These are phyloP conservation scores for Macroventuria anomochaeta DNA, from an alignment of 2,329 filamentous ascomycete species.

Conservation along the genomic window DNA sequence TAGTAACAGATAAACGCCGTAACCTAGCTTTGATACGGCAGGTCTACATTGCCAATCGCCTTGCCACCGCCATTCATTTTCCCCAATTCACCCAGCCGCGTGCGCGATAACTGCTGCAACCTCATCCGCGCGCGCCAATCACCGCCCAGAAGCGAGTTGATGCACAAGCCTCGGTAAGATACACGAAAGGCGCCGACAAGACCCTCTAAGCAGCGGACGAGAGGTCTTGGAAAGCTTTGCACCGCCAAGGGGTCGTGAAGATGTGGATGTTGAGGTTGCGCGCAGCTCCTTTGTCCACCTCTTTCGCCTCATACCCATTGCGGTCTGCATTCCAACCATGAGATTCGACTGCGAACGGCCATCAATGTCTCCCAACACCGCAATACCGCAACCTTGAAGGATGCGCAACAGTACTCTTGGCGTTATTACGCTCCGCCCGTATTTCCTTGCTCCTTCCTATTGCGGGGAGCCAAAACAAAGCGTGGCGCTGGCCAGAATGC, in stretches of 20 bases:
- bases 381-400: slow-evolving; percentile 2
- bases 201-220: slow-evolving; percentile 19
- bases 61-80: slow-evolving; percentile 29
- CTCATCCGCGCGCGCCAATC: slow-evolving; percentile 13
- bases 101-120: slow-evolving; percentile 14
- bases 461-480: neutral
- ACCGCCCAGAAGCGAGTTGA: slow-evolving; percentile 18
- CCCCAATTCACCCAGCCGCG: slow-evolving; percentile 17
- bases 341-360: neutral
- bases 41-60: slow-evolving; percentile 27
- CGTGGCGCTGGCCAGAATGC: slow-evolving; percentile 19
- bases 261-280: neutral
- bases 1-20: slow-evolving; percentile 17
- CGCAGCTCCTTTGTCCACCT: neutral
- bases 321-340: neutral
- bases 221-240: slow-evolving; percentile 18
- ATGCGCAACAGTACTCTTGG: slow-evolving; percentile 10
- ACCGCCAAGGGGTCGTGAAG: neutral
- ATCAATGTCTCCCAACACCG: neutral
- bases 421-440: slow-evolving; percentile 18
- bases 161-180: slow-evolving; percentile 27
- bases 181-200: slow-evolving; percentile 11
- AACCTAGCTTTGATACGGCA: slow-evolving; percentile 20
- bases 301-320: neutral
- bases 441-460: slow-evolving; percentile 14